Base-by-base conservation (phyloP, 805 yeast species). In the Kodamaea kakaduensis region DNA sequence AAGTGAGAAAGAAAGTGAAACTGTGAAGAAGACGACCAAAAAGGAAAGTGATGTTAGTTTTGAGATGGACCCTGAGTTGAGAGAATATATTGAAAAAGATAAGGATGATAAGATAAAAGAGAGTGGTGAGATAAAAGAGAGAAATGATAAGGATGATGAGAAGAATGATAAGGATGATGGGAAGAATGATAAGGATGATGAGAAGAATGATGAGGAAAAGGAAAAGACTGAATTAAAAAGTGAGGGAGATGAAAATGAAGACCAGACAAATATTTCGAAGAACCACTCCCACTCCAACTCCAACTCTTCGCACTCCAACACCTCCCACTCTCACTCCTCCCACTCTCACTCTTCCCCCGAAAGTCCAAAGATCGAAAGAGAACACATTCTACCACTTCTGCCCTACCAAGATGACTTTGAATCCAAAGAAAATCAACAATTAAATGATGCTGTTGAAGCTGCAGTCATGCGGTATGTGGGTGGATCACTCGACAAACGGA, bases 391-490 rank as follows among this genome's bases (percentile, higher is more conserved):
- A n/a, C n/a, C n/a, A n/a, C n/a, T n/a, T n/a, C n/a, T n/a, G n/a
- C n/a, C n/a, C n/a, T n/a, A n/a, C n/a, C n/a, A n/a, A n/a, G n/a
- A n/a, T n/a, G 41, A 43, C 9, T 42, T 30, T 8, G 42, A 40
- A 16, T 44, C 46, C n/a, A 49, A 52, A 12, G 54, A 59, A 9
- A 57, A 57, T 41, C 69, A 64, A 41, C 69, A 63, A 45, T 50
- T 67, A 20, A 67, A 61, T 32, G 72, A 67, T 38, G 77, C 75
- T 9, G 93, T 82, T 3, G 93, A 82, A 48, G 93, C 84, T 12
- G 93, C 88, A 0, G 88, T 84, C 12, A 69, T 83, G 75, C 71
- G 75, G 37, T 75, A 75, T 46, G 90, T 82, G 9, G 86, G 83
- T 13, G 83, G 81, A 5, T 72, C 79, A 1, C 56, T 81, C 26